Conservation (phyloP, 2,329 filamentous ascomycete genomes). For the Epichloe amarillans region DNA sequence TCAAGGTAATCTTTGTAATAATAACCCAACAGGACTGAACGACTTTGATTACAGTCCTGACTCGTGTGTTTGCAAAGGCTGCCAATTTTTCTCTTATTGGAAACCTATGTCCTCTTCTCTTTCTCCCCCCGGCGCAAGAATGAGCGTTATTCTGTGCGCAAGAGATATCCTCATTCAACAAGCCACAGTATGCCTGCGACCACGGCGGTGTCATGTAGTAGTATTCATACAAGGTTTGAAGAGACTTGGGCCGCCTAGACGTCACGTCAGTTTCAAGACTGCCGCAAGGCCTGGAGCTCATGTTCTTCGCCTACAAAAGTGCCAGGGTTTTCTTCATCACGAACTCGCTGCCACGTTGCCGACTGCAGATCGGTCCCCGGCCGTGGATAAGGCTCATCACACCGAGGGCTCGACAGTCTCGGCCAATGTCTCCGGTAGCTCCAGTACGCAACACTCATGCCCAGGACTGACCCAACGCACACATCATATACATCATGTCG, state of each 20-base stretch:
- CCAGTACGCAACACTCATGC: slow-evolving; percentile 48
- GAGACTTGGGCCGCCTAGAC: not conserved
- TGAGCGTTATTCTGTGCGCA: not conserved
- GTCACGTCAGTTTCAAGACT: not conserved
- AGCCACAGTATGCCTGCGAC: not conserved
- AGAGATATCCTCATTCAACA: not conserved
- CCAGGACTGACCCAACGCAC: slow-evolving; percentile 45
- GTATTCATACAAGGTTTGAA: not conserved
- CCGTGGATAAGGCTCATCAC: slow-evolving; percentile 43
- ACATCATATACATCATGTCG: slow-evolving; percentile 61
- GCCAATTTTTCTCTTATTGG: not conserved
- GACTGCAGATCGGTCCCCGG: slow-evolving; percentile 24
- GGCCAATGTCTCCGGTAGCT: slow-evolving; percentile 55
- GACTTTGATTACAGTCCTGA: not conserved
- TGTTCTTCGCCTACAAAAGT: slow-evolving; percentile 22
- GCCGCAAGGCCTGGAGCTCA: slow-evolving; percentile 10
- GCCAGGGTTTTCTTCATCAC: slow-evolving; percentile 40
- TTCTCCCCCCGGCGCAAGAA: not conserved
- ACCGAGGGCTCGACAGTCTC: slow-evolving; percentile 34
- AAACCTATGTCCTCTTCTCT: not conserved
- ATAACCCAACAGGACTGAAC: slow-evolving; percentile 7
- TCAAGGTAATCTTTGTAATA: slow-evolving; percentile 8
- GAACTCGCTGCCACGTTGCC: slow-evolving; percentile 28
- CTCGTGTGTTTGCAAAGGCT: not conserved
- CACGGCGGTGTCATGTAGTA: not conserved